Conservation (phyloP, 441 rosid genomes). For the Brassica hybrid region DNA sequence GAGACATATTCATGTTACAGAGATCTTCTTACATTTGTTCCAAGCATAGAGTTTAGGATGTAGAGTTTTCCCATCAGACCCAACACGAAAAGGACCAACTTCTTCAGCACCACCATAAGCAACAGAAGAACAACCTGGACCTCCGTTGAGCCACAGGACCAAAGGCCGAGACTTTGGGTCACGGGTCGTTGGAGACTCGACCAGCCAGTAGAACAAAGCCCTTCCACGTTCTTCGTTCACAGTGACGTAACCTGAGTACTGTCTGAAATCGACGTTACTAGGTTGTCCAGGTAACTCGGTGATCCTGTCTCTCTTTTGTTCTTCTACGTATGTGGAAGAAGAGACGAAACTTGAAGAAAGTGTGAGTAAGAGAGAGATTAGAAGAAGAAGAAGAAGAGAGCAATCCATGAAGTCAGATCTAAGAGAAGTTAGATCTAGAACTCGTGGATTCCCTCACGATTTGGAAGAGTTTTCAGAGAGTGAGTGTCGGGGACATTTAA, state of each 20-base stretch:
- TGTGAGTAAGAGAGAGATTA: conserved; percentile 31
- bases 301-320: conserved; percentile 75
- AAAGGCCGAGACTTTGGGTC: conserved; percentile 77
- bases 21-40: conserved; percentile 66
- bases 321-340: conserved; percentile 48
- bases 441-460: conserved; percentile 31
- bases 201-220: conserved; percentile 92
- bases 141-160: conserved; percentile 93
- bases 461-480: conserved; percentile 25
- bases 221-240: conserved; percentile 82
- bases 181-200: conserved; percentile 77
- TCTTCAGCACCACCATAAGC: conserved; percentile 96
- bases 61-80: conserved; percentile 79
- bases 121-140: conserved; percentile 98
- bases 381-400: conserved; percentile 41
- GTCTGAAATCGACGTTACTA: conserved; percentile 63
- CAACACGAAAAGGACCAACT: conserved; percentile 87
- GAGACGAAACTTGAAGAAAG: conserved; percentile 34
- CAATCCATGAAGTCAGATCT: conserved; percentile 42
- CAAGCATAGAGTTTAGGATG: conserved; percentile 77
- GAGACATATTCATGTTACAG: neutral
- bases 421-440: conserved; percentile 37
- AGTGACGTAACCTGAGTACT: conserved; percentile 86
- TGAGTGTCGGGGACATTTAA: conserved; percentile 12
- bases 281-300: conserved; percentile 84